Percentiles rank a stretch among this genome's conserved stretches.
phyloP scores from a whole-genome alignment of 208 protist genomes.

The Endotrypanum monterogeii region DNA sequence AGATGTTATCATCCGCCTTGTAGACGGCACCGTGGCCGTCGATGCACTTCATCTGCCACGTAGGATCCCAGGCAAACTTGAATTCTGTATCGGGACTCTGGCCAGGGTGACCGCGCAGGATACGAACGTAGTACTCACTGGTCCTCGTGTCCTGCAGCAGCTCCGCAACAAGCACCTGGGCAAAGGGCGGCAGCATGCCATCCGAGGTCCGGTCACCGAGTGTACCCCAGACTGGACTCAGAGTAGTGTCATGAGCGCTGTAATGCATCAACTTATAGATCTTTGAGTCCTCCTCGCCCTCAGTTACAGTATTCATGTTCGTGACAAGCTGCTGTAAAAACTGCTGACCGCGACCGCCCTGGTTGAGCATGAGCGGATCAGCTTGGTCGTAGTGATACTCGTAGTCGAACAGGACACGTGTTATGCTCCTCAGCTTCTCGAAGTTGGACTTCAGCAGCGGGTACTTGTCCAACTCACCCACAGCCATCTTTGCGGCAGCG shows the following conservation, averaged over 20 bases:
- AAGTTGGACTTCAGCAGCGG: constrained; percentile 40
- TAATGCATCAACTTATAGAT: constrained; percentile 65
- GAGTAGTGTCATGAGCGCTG: constrained; percentile 57
- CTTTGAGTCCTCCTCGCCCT: constrained; percentile 26
- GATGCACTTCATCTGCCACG: constrained; percentile 57
- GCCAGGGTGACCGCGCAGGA: constrained; percentile 48
- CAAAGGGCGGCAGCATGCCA: constrained; percentile 67
- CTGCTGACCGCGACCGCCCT: constrained; percentile 51
- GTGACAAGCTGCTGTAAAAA: constrained; percentile 44
- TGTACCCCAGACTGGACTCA: constrained; percentile 44
- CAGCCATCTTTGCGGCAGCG: constrained; percentile 37
- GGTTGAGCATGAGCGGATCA: constrained; percentile 33
- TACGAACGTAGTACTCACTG: constrained; percentile 37
- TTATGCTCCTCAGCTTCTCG: constrained; percentile 37
- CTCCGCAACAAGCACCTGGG: constrained; percentile 56
- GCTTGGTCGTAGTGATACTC: constrained; percentile 45
- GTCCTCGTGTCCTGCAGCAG: constrained; percentile 43
- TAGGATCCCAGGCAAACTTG: constrained; percentile 36
- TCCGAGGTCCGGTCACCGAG: constrained; percentile 45
- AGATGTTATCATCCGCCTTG: constrained; percentile 42
- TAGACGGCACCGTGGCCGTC: constrained; percentile 39
- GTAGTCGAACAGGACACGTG: constrained; percentile 26
- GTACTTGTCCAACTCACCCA: constrained; percentile 24
- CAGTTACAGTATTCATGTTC: constrained; percentile 43
- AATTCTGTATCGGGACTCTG: constrained; percentile 43